Evolutionary conservation across 208 protist species (phyloP).

Genomic region (Wallacemonas rigidus): DNA sequence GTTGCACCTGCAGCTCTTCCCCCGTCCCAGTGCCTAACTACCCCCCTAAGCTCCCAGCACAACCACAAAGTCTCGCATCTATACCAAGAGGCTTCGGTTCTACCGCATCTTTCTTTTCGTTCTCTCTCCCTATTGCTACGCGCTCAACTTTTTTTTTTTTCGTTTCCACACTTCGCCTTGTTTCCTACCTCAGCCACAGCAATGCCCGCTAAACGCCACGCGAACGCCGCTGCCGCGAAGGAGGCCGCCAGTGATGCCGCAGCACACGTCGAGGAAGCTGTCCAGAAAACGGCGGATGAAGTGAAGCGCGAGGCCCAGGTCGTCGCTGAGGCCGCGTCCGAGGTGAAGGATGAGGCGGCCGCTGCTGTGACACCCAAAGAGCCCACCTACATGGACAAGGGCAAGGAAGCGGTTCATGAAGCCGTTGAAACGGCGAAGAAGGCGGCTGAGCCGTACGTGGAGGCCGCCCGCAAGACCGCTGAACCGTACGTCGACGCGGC

Average conservation of each 20-base stretch:
- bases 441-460: slow-evolving; percentile 32
- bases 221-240: slow-evolving; percentile 7
- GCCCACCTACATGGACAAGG: slow-evolving; percentile 11
- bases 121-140: neutral
- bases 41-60: no score
- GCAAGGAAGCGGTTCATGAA: slow-evolving; percentile 28
- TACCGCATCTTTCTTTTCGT: slow-evolving; percentile 18
- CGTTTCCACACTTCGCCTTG: neutral
- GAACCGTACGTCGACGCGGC: slow-evolving; percentile 38
- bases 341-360: neutral
- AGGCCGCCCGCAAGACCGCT: slow-evolving; percentile 37
- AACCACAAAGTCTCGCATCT: no score
- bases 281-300: slow-evolving; percentile 21
- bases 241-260: slow-evolving; percentile 15
- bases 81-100: neutral
- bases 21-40: no score
- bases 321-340: slow-evolving; percentile 23
- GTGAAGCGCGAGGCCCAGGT: slow-evolving; percentile 31
- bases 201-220: neutral
- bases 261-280: slow-evolving; percentile 3
- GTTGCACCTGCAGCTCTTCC: no score
- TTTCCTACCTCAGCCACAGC: neutral
- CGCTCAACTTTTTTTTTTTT: neutral
- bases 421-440: slow-evolving; percentile 32
- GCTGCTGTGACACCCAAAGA: slow-evolving; percentile 3